Evolutionary conservation across 352 stramenopile genomes (phyloP), one percentile per base, ranked within the genome.

Genomic region (Albugo laibachii): DNA sequence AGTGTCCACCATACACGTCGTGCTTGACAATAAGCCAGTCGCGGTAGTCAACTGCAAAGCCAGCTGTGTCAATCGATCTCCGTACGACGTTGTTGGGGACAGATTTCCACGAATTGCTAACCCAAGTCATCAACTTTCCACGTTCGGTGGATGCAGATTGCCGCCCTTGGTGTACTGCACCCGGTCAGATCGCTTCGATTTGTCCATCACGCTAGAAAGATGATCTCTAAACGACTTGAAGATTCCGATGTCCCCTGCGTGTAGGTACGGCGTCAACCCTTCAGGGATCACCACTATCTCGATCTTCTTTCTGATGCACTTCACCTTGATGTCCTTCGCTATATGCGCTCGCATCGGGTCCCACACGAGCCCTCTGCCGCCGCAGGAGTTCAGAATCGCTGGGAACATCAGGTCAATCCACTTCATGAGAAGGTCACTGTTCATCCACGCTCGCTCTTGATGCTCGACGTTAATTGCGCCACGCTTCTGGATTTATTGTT

Each of bases 341-440:
- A 56, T 55, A 34, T 62, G 50, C 11, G 41, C 55, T 24, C 51
- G 36, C 51, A 61, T 58, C 0, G 40, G 54, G 27, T 61, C 55
- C 46, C 46, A 58, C 34, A 62, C 51, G 21, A 50, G 8, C 3
- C 3, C 16, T 8, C 8, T 43, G 3, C 8, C 3, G 8, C 24
- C 24, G 3, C 3, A 8, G 20, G 16, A 3, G 8, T 24, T 8
- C 18, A 38, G 53, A 5, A 41, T 27, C n/a, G 34, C 24, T 6
- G 31, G 41, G n/a, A 47, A 58, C 42, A 37, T 42, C 20, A 27
- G 42, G 31, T 57, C 52, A 14, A 45, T 36, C 40, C 48, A 54
- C 11, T 40, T 40, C 10, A 48, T 1, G 6, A 37, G 20, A 20
- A 52, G 12, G 50, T 19, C 11, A 39, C 37, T 43, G 13, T 59